phyloP scores from a whole-genome alignment of 202 grass and related monocot genomes.

The Musa balbisiana region DNA sequence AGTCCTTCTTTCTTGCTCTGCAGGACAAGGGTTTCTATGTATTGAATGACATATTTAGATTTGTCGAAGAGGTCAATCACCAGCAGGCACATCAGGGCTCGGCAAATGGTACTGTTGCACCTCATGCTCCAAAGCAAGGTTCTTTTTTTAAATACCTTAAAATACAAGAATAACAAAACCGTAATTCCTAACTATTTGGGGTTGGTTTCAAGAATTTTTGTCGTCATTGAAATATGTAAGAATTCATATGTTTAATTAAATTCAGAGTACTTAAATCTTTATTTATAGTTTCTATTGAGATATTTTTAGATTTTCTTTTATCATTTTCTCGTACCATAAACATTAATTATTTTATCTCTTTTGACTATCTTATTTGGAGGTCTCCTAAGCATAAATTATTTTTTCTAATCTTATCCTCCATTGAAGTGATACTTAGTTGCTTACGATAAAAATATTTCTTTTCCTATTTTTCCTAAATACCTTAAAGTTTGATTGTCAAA shows the following conservation, averaged over 20 bases:
- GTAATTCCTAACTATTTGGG: background rate
- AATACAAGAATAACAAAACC: background rate
- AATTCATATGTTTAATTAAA: no score
- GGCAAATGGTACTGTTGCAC: slow-evolving; percentile 4
- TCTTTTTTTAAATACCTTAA: background rate
- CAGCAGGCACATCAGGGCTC: slow-evolving; percentile 13
- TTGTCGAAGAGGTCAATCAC: slow-evolving; percentile 27
- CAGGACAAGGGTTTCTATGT: slow-evolving; percentile 96
- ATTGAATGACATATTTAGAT: slow-evolving; percentile 82
- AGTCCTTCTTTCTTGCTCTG: slow-evolving; percentile 96
- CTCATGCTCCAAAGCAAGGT: slow-evolving; percentile 9
- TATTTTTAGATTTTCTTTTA: no score
- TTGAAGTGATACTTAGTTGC: no score
- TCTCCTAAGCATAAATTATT: no score
- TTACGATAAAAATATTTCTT: no score
- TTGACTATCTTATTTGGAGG: no score
- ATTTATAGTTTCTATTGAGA: no score
- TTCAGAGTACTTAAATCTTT: no score
- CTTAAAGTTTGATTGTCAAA: background rate
- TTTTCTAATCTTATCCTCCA: no score
- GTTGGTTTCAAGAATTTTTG: background rate
- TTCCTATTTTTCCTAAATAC: no score
- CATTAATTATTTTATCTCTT: no score
- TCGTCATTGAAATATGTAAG: background rate
- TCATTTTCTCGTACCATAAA: no score